Evolutionary conservation across 345 rosid genomes (phyloP).

Genomic region (Populus tremula): DNA sequence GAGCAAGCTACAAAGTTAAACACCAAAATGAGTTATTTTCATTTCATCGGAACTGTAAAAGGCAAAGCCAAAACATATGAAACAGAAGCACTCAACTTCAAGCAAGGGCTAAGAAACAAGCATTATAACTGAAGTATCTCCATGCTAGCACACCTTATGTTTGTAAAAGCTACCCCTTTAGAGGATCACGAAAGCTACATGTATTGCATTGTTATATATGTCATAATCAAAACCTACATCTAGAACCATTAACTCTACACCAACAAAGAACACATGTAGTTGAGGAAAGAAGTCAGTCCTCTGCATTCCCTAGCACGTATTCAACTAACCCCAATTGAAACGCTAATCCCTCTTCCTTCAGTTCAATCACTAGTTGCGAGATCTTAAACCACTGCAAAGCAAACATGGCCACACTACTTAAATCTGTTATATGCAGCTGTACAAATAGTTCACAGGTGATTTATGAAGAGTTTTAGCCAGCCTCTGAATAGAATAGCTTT

Average conservation of each 20-base stretch:
- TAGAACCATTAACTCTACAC: not conserved
- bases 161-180: not conserved
- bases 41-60: not conserved
- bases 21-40: not conserved
- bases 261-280: not conserved
- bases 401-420: not conserved
- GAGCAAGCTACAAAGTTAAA: slow-evolving; percentile 58
- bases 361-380: not conserved
- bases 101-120: not conserved
- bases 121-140: not conserved
- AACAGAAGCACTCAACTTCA: not conserved
- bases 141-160: not conserved
- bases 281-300: not conserved
- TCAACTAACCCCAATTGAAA: not conserved
- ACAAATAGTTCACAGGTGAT: not conserved
- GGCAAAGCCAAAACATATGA: not conserved
- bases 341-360: not conserved
- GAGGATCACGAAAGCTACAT: not conserved
- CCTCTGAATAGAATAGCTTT: not conserved
- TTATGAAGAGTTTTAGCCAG: not conserved
- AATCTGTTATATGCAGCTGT: not conserved
- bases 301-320: not conserved
- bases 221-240: not conserved
- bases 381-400: not conserved
- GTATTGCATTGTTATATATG: not conserved